Base-by-base conservation (phyloP, 495 filamentous ascomycete species). In the Venustampulla echinocandica region DNA sequence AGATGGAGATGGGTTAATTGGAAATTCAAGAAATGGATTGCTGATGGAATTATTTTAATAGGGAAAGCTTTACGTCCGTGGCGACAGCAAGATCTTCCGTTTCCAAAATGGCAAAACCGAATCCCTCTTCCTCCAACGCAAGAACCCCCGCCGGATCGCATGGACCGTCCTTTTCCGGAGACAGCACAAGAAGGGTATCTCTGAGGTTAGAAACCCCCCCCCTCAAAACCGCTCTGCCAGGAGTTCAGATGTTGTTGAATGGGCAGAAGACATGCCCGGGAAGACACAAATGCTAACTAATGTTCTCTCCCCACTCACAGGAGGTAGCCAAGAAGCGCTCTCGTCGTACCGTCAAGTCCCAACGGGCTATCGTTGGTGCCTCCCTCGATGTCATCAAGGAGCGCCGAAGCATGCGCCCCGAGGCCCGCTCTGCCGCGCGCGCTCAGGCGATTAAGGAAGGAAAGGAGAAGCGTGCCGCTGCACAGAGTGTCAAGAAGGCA, bases 31-130 rank as follows among this genome's bases (percentile, higher is more conserved):
- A n/a, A n/a, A n/a, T n/a, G 30, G 38, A 45, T 19, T 50, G 50
- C 64, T 68, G 64, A 63, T 57, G 28, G 20, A 49, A 30, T 52
- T n/a, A n/a, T 43, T 23, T 42, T 42, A 52, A 58, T 46, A 96
- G 90, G 90, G 90, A 75, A 97, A 97, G 76, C 83, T 99, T 72
- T 99, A 87, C 76, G 74, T 99, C 77, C 87, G 92, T 73, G 88
- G 89, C 64, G 92, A 99, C 80, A 95, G 87, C 88, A 99, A 96
- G 79, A 81, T 97, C 79, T 99, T 99, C 81, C 88, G 92, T 63
- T 99, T 99, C 84, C 87, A 93, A 72, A 97, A 93, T 71, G 90
- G 92, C 78, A 99, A 99, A 77, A 90, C 89, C 77, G 93, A 99
- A 73, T 94, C 87, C 54, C 85, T 99, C 57, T 97, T 97, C 81